Base-by-base conservation (phyloP, 164 flowering plant genomes). In the Berberis thunbergii region DNA sequence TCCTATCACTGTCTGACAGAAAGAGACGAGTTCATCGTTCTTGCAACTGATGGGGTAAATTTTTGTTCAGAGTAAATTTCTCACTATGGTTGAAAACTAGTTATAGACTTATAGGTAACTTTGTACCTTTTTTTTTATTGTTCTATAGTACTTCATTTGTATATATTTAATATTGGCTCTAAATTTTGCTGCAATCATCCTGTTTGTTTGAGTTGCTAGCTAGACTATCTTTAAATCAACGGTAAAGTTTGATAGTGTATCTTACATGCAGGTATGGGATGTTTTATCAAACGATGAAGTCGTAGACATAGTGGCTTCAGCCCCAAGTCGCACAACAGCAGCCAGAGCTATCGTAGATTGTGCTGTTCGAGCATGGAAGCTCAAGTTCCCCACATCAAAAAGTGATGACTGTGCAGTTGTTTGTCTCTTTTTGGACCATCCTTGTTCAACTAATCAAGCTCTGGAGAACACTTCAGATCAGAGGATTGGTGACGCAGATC, bases 281-380 rank as follows among this genome's bases (percentile, higher is more conserved):
- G 96, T 86, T 61, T 79, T 88, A 12, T 81, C 96, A 49, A 88
- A 88, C 69, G 80, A 84, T 71, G 91, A 88, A 80, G 91, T 81
- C 43, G 81, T 86, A 7, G 86, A 88, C 55, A 77, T 88, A 61
- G 87, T 88, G 63, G 84, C 89, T 60, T 82, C 90, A 38, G 91
- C 96, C 49, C 89, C 96, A 13, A 71, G 83, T 64, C 85, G 73
- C 38, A 66, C 83, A 62, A 86, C 83, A 57, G 91, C 91, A 26
- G 91, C 88, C 53, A 67, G 96, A 72, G 96, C 96, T 54, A 77
- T 88, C 69, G 89, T 88, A 9, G 90, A 88, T 58, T 82, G 78
- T 72, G 96, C 96, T 41, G 82, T 80, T 59, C 78, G 89, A 54
- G 85, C 91, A 41, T 88, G 96, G 96, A 77, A 77, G 78, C 83